These are phyloP conservation scores for Trichoderma cornu-damae DNA, from an alignment of 2,329 filamentous ascomycete species.

Conservation along the genomic window DNA sequence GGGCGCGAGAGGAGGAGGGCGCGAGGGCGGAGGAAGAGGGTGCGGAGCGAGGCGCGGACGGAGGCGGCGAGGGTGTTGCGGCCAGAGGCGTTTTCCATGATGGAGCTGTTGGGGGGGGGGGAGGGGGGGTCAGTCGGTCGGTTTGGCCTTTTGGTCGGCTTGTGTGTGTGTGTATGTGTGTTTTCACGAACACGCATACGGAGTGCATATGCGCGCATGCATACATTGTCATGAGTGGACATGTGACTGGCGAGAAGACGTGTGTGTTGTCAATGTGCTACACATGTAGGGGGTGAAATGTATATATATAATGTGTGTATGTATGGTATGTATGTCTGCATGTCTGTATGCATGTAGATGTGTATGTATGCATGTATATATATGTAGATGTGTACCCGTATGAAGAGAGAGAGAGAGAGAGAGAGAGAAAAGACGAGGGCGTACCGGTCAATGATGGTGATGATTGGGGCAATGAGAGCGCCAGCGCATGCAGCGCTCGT, in stretches of 20 bases:
- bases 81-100: constrained; percentile 78
- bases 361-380: not conserved
- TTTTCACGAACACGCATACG: too few species aligned
- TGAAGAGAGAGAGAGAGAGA: too few species aligned
- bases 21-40: constrained; percentile 57
- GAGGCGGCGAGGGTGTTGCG: constrained; percentile 55
- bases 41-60: constrained; percentile 52
- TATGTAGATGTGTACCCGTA: not conserved
- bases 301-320: too few species aligned
- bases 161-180: too few species aligned
- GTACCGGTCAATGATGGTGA: constrained; percentile 82
- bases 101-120: constrained; percentile 55
- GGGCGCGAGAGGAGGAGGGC: constrained; percentile 58
- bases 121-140: too few species aligned
- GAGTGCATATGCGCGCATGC: too few species aligned
- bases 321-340: too few species aligned
- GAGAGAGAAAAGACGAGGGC: too few species aligned
- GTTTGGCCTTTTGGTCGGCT: not conserved
- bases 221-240: too few species aligned
- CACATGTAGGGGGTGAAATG: too few species aligned
- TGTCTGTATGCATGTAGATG: not conserved
- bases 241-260: not conserved
- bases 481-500: constrained; percentile 67
- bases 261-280: too few species aligned
- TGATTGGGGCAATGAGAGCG: constrained; percentile 72